Base-by-base conservation (phyloP, 176 grass and related monocot species). In the Triticum turgidum region DNA sequence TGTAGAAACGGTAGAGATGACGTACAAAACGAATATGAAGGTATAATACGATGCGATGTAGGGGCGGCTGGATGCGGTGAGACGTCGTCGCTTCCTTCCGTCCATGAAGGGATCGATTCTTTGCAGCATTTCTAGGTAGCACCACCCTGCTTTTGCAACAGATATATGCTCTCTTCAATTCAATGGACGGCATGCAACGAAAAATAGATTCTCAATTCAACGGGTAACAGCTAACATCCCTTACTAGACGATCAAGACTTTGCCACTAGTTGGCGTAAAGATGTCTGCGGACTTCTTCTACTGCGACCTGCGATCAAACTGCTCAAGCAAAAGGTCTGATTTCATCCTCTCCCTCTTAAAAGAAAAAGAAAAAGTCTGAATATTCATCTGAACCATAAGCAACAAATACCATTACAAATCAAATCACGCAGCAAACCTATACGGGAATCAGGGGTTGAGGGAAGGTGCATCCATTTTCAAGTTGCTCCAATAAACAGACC, bases 81-180 rank as follows among this genome's bases (percentile, higher is more conserved):
- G 44, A 25, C 45, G 39, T 4, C 76, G 20, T 84, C 67, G 37
- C 75, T 76, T 80, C 45, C 69, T 37, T 75, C 49, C 69, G 47
- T 75, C 49, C 81, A 84, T 3, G 73, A 85, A 79, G 49, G 52
- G 70, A 56, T 32, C 7, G 64, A 37, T 90, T 83, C 81, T 84
- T 84, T 81, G 37, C 52, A 2, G 49, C 9, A 12, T 70, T 79
- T 79, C 47, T 69, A 18, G 61, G 44, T 59, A 38, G 34, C 59
- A 33, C 24, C 25, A 76, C 61, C 39, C 54, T 24, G 20, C 44
- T 65, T 90, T 78, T 45, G 56, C 41, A 42, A 22, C 32, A 42
- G 65, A 86, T 86, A 78, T 72, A 87, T 80, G 89, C 44, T 87
- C 41, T 30, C 45, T 14, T 37, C 49, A 61, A 11, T 14, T 21